Conservation (phyloP, 2,329 filamentous ascomycete genomes). For the Xylaria sp. region DNA sequence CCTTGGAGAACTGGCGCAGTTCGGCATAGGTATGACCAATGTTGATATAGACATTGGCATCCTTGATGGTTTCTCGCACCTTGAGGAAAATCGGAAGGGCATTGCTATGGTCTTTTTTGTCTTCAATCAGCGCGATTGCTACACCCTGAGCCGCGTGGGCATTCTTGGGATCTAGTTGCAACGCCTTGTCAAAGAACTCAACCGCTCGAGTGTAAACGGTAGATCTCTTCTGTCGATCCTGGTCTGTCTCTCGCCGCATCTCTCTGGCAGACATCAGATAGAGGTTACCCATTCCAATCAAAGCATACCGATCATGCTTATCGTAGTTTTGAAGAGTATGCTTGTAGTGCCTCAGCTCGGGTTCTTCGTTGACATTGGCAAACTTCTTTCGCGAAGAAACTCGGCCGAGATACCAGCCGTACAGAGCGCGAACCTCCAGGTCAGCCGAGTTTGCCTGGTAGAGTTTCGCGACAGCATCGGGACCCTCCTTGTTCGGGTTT, state of each 20-base stretch:
- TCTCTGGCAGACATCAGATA: constrained; percentile 82
- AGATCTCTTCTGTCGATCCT: constrained; percentile 84
- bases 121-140: constrained; percentile 88
- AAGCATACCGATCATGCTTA: constrained; percentile 95
- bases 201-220: constrained; percentile 86
- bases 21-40: constrained; percentile 90
- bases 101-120: constrained; percentile 79
- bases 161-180: constrained; percentile 91
- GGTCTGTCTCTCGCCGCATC: constrained; percentile 85
- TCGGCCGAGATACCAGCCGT: constrained; percentile 92
- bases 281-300: constrained; percentile 96
- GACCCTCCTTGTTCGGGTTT: constrained; percentile 77
- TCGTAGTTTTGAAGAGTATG: constrained; percentile 90
- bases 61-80: constrained; percentile 82
- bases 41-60: constrained; percentile 85
- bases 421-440: constrained; percentile 84
- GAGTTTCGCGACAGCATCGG: constrained; percentile 76
- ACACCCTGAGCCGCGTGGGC: constrained; percentile 95
- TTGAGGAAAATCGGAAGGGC: constrained; percentile 86
- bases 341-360: constrained; percentile 91
- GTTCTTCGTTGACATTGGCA: constrained; percentile 77
- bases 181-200: constrained; percentile 96
- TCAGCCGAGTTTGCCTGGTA: constrained; percentile 81
- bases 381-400: constrained; percentile 72
- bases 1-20: constrained; percentile 80